Base-by-base conservation (phyloP, 2,329 filamentous ascomycete genomes). In the Leptographium radiaticola region DNA sequence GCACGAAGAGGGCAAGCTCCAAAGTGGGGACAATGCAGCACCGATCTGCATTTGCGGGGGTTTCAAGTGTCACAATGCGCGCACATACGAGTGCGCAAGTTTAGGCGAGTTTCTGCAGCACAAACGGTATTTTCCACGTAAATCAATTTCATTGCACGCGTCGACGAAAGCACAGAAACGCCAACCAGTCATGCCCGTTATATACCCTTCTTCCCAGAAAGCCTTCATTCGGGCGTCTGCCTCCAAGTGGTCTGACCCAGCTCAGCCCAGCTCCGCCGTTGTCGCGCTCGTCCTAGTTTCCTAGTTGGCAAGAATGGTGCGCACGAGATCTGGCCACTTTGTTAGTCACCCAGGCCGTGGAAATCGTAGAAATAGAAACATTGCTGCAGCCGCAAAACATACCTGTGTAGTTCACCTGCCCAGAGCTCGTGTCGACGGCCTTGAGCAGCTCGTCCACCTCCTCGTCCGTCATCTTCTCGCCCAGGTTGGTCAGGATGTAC, bases 401-500 rank as follows among this genome's bases (percentile, higher is more conserved):
- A 93, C 89, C 89, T 61, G 86, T 90, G 71, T 98, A 98, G 76
- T 97, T 95, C 71, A 98, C 88, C 79, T 97, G 90, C 62, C 91
- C 90, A 54, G 86, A 91, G 72, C 86, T 93, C 57, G 90, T 95
- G 68, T 98, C 93, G 60, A 97, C 91, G 0, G 90, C 89, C 83
- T 97, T 98, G 70, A 98, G 83, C 67, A 98, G 79, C 79, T 98
- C 93, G 69, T 97, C 91, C 49, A 98, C 93, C 77, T 98, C 93
- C 59, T 97, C 93, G 64, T 98, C 91, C 58, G 86, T 88, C 89
- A 98, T 96, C 79, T 97, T 97, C 84, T 98, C 93, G 64, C 93
- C 93, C 64, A 98, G 74, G 69, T 97, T 97, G 55, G 93, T 98
- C 65, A 98, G 74, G 68, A 98, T 91, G 74, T 98, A 98, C 73